A percentile compares a stretch with the other conserved stretches of the same genome.
Conservation (phyloP, 2,329 filamentous ascomycete species). For the Exophiala xenobiotica region DNA sequence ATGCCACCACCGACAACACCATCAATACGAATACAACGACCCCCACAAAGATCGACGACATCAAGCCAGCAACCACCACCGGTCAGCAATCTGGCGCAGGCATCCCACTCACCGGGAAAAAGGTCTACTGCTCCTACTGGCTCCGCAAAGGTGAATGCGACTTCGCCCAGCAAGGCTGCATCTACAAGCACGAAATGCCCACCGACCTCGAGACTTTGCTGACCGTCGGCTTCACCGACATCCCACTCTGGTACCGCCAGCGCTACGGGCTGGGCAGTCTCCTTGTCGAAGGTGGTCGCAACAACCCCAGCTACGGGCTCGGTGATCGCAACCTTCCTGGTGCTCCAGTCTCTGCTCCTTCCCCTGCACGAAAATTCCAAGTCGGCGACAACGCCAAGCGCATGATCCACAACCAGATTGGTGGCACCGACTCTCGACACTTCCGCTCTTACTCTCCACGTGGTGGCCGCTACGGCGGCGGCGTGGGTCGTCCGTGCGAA, state of each 20-base stretch:
- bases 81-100: neutral
- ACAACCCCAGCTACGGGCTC: constrained; percentile 16
- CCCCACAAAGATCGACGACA: neutral
- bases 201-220: constrained; percentile 63
- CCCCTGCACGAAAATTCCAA: constrained; percentile 3
- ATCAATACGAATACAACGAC: no score
- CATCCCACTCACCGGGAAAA: constrained; percentile 50
- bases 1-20: neutral
- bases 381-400: constrained; percentile 10
- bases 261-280: constrained; percentile 39
- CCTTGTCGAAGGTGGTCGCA: constrained; percentile 16
- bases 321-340: constrained; percentile 5
- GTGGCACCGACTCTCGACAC: neutral
- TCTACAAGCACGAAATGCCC: constrained; percentile 90
- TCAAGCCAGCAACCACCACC: neutral
- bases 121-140: constrained; percentile 88
- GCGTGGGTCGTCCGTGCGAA: neutral
- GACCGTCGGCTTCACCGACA: constrained; percentile 63
- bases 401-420: constrained; percentile 10
- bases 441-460: neutral
- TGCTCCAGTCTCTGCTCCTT: no score
- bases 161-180: constrained; percentile 81
- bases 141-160: constrained; percentile 81
- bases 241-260: constrained; percentile 59
- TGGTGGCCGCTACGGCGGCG: neutral